Evolutionary conservation across 768 basidiomycete genomes (phyloP).

Genomic region (Lactifluus rugatus): DNA sequence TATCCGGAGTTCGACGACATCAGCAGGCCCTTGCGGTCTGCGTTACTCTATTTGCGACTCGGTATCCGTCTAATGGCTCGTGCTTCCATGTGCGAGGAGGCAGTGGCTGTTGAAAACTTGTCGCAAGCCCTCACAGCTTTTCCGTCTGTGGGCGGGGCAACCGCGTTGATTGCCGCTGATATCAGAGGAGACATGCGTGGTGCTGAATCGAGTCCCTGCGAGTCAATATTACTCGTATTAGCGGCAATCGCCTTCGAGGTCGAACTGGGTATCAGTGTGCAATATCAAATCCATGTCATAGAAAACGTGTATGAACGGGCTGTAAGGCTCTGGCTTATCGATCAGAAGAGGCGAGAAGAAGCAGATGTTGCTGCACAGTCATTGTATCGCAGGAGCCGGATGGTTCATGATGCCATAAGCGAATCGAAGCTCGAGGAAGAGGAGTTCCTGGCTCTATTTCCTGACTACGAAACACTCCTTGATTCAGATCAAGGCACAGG

Average conservation of each 20-base stretch:
- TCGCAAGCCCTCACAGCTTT: conserved; percentile 38
- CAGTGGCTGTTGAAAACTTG: conserved; percentile 14
- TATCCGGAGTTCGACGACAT: conserved; percentile 73
- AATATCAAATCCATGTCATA: conserved; percentile 29
- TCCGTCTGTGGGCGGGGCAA: conserved; percentile 41
- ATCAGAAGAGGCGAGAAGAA: conserved; percentile 60
- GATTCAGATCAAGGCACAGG: conserved; percentile 17
- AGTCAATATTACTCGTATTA: conserved; percentile 39
- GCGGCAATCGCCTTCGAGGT: conserved; percentile 38
- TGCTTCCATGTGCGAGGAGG: not conserved
- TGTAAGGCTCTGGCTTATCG: conserved; percentile 74
- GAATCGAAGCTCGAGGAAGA: conserved; percentile 74
- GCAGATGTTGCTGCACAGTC: conserved; percentile 55
- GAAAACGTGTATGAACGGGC: conserved; percentile 56
- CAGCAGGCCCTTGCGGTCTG: conserved; percentile 51
- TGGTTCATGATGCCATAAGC: conserved; percentile 42
- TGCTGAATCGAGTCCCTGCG: conserved; percentile 28
- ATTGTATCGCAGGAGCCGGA: conserved; percentile 60
- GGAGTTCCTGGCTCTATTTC: conserved; percentile 82
- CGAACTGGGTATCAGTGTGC: conserved; percentile 32
- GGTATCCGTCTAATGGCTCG: conserved; percentile 53
- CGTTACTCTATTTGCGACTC: conserved; percentile 55
- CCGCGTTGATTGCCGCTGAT: conserved; percentile 26
- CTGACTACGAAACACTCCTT: conserved; percentile 56
- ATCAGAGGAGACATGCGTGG: conserved; percentile 23